phyloP scores from a whole-genome alignment of 148 eudicot species.

The Nepenthes mirabilis region DNA sequence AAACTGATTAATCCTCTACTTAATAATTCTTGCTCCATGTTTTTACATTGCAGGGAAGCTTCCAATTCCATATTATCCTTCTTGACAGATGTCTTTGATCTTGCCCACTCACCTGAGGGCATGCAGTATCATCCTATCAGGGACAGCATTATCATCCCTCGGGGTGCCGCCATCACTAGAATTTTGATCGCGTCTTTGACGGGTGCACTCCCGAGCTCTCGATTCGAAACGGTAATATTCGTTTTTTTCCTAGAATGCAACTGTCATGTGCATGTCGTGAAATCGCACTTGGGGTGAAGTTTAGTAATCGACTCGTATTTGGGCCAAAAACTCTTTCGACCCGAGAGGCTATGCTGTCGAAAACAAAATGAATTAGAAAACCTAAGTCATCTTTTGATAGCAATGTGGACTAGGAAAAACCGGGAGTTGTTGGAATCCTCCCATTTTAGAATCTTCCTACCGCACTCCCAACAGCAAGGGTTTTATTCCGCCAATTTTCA shows the following conservation, averaged over 20 bases:
- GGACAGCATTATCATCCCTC: constrained; percentile 71
- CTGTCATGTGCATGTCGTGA: neutral
- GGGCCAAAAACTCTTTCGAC: too few species aligned
- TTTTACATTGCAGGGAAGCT: constrained; percentile 76
- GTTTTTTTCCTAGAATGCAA: neutral
- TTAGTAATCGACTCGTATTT: too few species aligned
- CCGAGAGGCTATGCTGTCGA: too few species aligned
- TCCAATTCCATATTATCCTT: constrained; percentile 86
- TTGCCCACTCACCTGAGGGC: constrained; percentile 53
- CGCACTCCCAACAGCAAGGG: too few species aligned
- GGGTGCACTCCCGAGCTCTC: constrained; percentile 94
- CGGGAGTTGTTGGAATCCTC: too few species aligned
- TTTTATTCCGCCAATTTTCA: too few species aligned
- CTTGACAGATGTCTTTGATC: constrained; percentile 84
- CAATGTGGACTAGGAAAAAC: too few species aligned
- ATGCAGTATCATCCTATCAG: constrained; percentile 46
- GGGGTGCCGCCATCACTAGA: constrained; percentile 73
- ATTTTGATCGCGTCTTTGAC: constrained; percentile 74
- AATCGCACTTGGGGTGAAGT: too few species aligned
- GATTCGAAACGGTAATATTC: constrained; percentile 58
- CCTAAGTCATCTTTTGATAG: too few species aligned
- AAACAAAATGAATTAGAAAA: too few species aligned
- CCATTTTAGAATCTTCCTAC: neutral
- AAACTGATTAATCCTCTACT: neutral
- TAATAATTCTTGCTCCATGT: constrained; percentile 3